These are phyloP conservation scores for Arthrobotrys sphaeroides DNA, from an alignment of 2,329 filamentous ascomycete genomes.

Conservation along the genomic window DNA sequence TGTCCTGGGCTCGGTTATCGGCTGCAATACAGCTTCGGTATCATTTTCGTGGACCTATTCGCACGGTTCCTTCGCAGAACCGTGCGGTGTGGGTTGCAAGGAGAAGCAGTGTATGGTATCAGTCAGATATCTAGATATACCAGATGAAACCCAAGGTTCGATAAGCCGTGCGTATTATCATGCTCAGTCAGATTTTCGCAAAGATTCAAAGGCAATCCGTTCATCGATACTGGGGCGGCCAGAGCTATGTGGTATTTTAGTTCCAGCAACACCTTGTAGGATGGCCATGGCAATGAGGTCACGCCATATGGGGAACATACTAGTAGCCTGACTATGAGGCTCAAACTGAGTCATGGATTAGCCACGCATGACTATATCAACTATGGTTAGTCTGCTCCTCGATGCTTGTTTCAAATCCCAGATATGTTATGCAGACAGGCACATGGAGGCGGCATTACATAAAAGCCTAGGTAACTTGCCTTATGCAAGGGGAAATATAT, in stretches of 20 bases:
- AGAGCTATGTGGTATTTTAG: conserved; percentile 1
- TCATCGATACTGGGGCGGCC: too few species aligned
- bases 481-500: conserved; percentile 4
- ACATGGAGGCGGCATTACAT: background rate
- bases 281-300: background rate
- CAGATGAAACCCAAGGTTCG: too few species aligned
- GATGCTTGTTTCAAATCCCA: background rate
- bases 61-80: too few species aligned
- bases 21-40: background rate
- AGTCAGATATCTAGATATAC: too few species aligned
- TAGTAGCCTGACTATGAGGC: conserved; percentile 1
- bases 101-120: too few species aligned
- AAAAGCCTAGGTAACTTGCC: background rate
- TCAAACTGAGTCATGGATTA: background rate
- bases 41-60: background rate
- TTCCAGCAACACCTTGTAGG: background rate
- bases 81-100: too few species aligned
- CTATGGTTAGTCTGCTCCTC: background rate
- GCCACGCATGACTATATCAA: background rate
- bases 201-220: too few species aligned
- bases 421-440: background rate
- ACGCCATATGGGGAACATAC: background rate
- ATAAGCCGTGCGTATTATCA: too few species aligned
- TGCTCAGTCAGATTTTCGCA: too few species aligned
- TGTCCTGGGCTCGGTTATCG: background rate